Conservation (phyloP, 2,329 filamentous ascomycete genomes). For the Trichoderma afroharzianum region DNA sequence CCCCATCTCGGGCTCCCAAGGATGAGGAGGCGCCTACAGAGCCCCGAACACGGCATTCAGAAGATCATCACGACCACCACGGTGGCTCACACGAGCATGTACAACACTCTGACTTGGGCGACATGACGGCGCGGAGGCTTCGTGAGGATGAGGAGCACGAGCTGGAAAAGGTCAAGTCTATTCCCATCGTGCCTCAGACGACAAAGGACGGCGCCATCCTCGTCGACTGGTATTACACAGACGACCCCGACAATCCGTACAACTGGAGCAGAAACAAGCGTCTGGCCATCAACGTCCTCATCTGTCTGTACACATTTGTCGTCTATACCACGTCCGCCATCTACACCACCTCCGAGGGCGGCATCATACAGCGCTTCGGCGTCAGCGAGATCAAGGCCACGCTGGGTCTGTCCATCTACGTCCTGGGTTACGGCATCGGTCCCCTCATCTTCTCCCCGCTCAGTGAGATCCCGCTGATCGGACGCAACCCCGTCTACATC, state of each 20-base stretch:
- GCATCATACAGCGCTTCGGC: slow-evolving; percentile 51
- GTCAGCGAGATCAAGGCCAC: slow-evolving; percentile 50
- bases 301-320: slow-evolving; percentile 57
- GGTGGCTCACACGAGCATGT: slow-evolving; percentile 6
- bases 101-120: slow-evolving; percentile 16
- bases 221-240: slow-evolving; percentile 53
- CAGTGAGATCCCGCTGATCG: slow-evolving; percentile 62
- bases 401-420: slow-evolving; percentile 59
- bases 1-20: neutral
- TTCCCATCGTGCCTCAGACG: slow-evolving; percentile 45
- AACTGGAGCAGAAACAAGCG: slow-evolving; percentile 50
- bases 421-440: slow-evolving; percentile 60
- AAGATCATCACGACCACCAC: neutral
- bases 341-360: slow-evolving; percentile 43
- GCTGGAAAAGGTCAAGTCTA: slow-evolving; percentile 43
- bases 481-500: slow-evolving; percentile 66
- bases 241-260: slow-evolving; percentile 53
- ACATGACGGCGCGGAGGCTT: slow-evolving; percentile 3
- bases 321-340: slow-evolving; percentile 51
- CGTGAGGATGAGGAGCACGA: slow-evolving; percentile 32
- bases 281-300: slow-evolving; percentile 39
- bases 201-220: slow-evolving; percentile 50
- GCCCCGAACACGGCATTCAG: neutral
- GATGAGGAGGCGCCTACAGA: slow-evolving; percentile 17
- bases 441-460: slow-evolving; percentile 64